A percentile compares a stretch with the other conserved stretches of the same genome.
phyloP scores from a whole-genome alignment of 169 alveolate species.

The Eimeria necatrix region DNA sequence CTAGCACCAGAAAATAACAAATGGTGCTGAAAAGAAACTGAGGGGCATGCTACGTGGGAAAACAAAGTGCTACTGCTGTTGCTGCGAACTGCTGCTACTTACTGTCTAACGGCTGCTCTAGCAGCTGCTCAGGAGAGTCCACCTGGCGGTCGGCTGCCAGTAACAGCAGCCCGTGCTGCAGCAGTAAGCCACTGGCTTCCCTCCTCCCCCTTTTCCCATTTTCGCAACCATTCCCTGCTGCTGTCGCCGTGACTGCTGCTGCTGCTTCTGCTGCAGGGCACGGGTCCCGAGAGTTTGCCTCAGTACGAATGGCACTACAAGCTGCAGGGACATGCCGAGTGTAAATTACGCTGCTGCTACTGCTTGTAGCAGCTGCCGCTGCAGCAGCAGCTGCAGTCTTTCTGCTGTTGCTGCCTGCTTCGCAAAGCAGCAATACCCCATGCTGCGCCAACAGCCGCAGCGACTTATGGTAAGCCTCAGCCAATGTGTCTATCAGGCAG shows the following conservation, averaged over 20 bases:
- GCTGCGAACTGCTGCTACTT: slow-evolving; percentile 10
- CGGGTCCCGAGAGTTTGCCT: slow-evolving; percentile 3
- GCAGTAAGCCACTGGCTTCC: slow-evolving; percentile 7
- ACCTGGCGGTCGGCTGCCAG: slow-evolving; percentile 74
- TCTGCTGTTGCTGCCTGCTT: slow-evolving; percentile 54
- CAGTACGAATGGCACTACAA: slow-evolving; percentile 52
- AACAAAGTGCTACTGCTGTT: not conserved
- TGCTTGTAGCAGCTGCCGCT: not conserved
- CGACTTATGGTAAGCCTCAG: slow-evolving; percentile 66
- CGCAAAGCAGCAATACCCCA: slow-evolving; percentile 66
- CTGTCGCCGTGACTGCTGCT: slow-evolving; percentile 8
- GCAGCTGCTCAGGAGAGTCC: slow-evolving; percentile 57
- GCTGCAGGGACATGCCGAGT: slow-evolving; percentile 62
- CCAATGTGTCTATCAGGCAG: slow-evolving; percentile 23
- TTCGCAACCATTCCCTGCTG: not conserved
- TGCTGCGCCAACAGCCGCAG: slow-evolving; percentile 69
- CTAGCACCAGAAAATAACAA: not conserved
- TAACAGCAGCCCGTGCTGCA: slow-evolving; percentile 62
- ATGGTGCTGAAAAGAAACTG: not conserved
- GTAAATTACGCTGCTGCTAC: slow-evolving; percentile 37
- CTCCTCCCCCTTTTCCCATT: not conserved
- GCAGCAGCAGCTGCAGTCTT: slow-evolving; percentile 62
- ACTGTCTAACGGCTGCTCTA: slow-evolving; percentile 47
- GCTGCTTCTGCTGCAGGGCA: slow-evolving; percentile 67
- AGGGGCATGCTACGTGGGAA: not conserved